Conservation (phyloP, 1,284 basidiomycete genomes). For the Stereum hirsutum region DNA sequence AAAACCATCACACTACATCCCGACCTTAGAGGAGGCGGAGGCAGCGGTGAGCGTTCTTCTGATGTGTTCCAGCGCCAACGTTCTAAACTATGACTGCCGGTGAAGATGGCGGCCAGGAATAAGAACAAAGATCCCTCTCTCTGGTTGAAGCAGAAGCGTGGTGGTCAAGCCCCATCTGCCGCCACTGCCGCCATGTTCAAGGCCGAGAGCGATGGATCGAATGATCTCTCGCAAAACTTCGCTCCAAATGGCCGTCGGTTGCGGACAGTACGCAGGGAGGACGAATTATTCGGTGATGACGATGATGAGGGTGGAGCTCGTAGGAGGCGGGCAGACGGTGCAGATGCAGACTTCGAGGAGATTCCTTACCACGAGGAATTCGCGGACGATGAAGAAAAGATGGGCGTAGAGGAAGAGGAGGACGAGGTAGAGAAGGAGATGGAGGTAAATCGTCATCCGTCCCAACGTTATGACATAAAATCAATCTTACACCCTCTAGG, state of each 20-base stretch:
- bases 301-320: conserved; percentile 56
- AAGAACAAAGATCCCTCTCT: conserved; percentile 67
- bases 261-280: neutral
- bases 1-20: conserved; percentile 63
- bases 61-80: conserved; percentile 17
- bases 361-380: conserved; percentile 79
- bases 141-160: conserved; percentile 54
- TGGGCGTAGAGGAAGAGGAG: conserved; percentile 58
- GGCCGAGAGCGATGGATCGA: conserved; percentile 53
- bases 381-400: conserved; percentile 80
- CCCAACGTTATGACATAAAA: neutral
- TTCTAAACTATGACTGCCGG: conserved; percentile 3
- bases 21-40: conserved; percentile 64
- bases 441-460: conserved; percentile 41
- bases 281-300: conserved; percentile 25
- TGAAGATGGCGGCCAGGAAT: conserved; percentile 39
- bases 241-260: conserved; percentile 68
- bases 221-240: conserved; percentile 65
- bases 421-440: conserved; percentile 82
- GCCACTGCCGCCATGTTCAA: conserved; percentile 61
- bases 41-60: conserved; percentile 42
- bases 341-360: conserved; percentile 63
- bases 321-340: conserved; percentile 21
- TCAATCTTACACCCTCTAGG: conserved; percentile 24
- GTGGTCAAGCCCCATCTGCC: conserved; percentile 45